Evolutionary conservation across 805 yeast genomes (phyloP).

Genomic region (Yarrowia bubula): DNA sequence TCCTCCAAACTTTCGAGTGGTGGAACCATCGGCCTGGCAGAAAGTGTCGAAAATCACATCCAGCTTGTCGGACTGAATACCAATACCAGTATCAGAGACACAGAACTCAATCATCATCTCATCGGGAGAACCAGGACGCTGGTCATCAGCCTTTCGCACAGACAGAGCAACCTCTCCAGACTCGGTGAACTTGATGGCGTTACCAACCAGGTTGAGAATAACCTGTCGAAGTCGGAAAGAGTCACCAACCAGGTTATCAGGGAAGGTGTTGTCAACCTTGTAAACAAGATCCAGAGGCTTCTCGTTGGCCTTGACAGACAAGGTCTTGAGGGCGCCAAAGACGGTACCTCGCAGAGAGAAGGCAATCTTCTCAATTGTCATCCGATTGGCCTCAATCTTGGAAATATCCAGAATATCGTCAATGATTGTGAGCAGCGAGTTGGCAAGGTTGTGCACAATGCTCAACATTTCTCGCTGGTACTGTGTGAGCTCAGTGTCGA

Average conservation of each 20-base stretch:
- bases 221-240: constrained; percentile 86
- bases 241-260: constrained; percentile 83
- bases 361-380: constrained; percentile 89
- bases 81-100: constrained; percentile 88
- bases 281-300: constrained; percentile 76
- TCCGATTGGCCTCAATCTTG: constrained; percentile 88
- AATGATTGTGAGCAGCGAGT: constrained; percentile 78
- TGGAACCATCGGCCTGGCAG: constrained; percentile 92
- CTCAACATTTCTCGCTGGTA: constrained; percentile 90
- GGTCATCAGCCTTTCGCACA: constrained; percentile 55
- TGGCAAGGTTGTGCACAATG: constrained; percentile 84
- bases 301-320: constrained; percentile 87
- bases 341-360: constrained; percentile 83
- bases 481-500: constrained; percentile 85
- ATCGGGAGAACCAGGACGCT: constrained; percentile 41
- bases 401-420: constrained; percentile 91
- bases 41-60: constrained; percentile 85
- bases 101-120: constrained; percentile 71
- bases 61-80: constrained; percentile 79
- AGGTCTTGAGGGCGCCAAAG: constrained; percentile 83
- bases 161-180: constrained; percentile 77
- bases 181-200: constrained; percentile 84
- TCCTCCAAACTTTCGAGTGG: constrained; percentile 90
- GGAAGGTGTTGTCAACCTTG: constrained; percentile 82
- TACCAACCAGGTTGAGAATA: constrained; percentile 80